Base-by-base conservation (phyloP, 1,139 yeast genomes). In the Saccharomycopsis hybrid region DNA sequence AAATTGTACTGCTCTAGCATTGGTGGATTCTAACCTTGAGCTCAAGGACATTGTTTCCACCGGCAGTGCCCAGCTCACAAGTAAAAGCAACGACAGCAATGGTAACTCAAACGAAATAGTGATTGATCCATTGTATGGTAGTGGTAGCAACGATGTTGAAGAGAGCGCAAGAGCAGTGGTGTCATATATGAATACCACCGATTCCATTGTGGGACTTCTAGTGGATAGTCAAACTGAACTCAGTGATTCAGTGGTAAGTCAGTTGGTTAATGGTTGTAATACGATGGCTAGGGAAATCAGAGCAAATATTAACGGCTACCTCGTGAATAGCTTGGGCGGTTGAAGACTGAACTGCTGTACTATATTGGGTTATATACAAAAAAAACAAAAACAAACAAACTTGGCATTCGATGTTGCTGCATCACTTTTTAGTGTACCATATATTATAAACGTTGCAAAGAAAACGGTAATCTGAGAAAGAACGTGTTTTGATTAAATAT, bases 21-120 rank as follows among this genome's bases (percentile, higher is more conserved):
- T 90, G 54, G 81, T 85, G 1, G 94, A 90, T 64, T 83, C 96
- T 0, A 89, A 88, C 4, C 81, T 90, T 40, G 94, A 88, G 59
- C 65, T 88, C 29, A 71, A 77, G 52, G 96, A 89, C 62, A 68
- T 90, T 49, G 89, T 89, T 1, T 77, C 90, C 3, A 80, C 89
- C 53, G 90, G 89, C 0, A 76, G 77, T 50, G 77, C 43, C 13
- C 25, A 27, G 27, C 36, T 71, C n/a, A 60, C 57, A 50, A 46
- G 62, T 40, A 43, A 56, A 31, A 56, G 56, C 45, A 58, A 37
- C 24, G 27, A 9, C 25, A 18, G 18, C 18, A 18, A 18, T 18
- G 18, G 2, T 18, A 18, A 18, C 18, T 18, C 18, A 18, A 18
- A 18, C 18, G 18, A 18, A 18, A n/a, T 40, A 8, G 41, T 32